Evolutionary conservation across 495 filamentous ascomycete species (phyloP).

Genomic region (Rhizodiscina lignyota): DNA sequence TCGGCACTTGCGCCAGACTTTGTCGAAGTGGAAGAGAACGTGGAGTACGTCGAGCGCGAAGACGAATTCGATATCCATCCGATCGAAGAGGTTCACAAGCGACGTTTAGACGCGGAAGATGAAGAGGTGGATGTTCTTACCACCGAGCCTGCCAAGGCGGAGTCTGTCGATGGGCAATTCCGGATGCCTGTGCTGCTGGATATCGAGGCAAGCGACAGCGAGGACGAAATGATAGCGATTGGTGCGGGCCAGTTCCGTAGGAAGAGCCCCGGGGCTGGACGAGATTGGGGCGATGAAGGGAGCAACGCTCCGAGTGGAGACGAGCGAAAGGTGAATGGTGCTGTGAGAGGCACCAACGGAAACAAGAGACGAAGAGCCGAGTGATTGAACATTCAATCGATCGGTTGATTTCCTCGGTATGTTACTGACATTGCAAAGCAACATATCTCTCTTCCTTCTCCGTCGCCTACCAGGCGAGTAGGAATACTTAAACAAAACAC

Average conservation of each 20-base stretch:
- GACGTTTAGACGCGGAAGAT: conserved; percentile 74
- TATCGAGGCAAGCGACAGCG: conserved; percentile 56
- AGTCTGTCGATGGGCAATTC: conserved; percentile 46
- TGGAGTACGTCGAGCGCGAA: conserved; percentile 86
- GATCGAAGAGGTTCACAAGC: conserved; percentile 84
- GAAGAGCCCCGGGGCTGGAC: conserved; percentile 46
- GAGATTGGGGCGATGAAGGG: conserved; percentile 32
- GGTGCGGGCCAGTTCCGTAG: conserved; percentile 70
- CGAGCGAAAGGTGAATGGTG: conserved; percentile 13
- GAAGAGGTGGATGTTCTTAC: conserved; percentile 78
- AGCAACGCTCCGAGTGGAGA: conserved; percentile 23
- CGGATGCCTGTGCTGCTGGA: conserved; percentile 78
- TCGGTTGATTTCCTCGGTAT: no score
- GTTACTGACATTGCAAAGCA: no score
- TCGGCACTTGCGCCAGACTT: conserved; percentile 94
- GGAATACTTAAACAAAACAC: no score
- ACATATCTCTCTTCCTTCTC: no score
- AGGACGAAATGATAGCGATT: conserved; percentile 78
- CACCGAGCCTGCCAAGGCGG: conserved; percentile 35
- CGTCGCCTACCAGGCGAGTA: no score
- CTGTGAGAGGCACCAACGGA: no score
- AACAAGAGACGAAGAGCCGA: no score
- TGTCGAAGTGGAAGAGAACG: conserved; percentile 92
- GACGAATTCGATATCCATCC: conserved; percentile 98
- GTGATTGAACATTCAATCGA: no score